Evolutionary conservation across 352 stramenopile genomes (phyloP).

Genomic region (Globisporangium parvum): DNA sequence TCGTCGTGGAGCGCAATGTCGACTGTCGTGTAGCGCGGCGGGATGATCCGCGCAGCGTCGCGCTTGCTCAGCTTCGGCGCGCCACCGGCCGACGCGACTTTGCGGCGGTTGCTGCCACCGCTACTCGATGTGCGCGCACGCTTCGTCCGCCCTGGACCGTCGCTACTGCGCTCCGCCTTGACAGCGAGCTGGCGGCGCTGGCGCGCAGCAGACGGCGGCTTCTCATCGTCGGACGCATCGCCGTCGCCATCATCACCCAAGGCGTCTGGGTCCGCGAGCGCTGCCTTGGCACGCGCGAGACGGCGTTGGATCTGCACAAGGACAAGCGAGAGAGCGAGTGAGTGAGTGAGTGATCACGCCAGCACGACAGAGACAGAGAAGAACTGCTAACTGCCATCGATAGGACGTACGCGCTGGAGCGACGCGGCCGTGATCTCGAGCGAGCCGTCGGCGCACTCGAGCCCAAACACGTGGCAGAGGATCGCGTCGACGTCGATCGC

Average conservation of each 20-base stretch:
- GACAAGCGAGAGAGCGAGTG: too few species aligned
- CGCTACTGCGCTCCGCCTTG: too few species aligned
- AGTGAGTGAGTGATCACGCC: too few species aligned
- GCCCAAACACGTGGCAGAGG: conserved; percentile 62
- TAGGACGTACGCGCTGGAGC: conserved; percentile 28
- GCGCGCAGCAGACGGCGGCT: conserved; percentile 25
- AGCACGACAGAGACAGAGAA: background rate
- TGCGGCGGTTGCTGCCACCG: conserved; percentile 4
- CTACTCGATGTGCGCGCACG: background rate
- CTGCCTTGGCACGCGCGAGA: conserved; percentile 27
- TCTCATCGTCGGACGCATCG: conserved; percentile 37
- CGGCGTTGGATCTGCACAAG: conserved; percentile 21
- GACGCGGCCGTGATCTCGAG: conserved; percentile 66
- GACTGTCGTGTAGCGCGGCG: conserved; percentile 38
- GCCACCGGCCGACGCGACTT: background rate
- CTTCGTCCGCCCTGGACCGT: conserved; percentile 4
- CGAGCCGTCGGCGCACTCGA: conserved; percentile 26
- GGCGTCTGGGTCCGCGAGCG: conserved; percentile 10
- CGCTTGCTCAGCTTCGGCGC: conserved; percentile 23
- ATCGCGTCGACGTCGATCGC: conserved; percentile 57
- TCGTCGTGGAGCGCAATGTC: conserved; percentile 54
- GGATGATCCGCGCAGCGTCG: conserved; percentile 39
- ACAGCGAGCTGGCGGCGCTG: too few species aligned
- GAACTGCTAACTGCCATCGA: background rate
- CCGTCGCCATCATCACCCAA: conserved; percentile 20